Evolutionary conservation across 257 asterid genomes (phyloP).

Genomic region (Ophiorrhiza pumila): DNA sequence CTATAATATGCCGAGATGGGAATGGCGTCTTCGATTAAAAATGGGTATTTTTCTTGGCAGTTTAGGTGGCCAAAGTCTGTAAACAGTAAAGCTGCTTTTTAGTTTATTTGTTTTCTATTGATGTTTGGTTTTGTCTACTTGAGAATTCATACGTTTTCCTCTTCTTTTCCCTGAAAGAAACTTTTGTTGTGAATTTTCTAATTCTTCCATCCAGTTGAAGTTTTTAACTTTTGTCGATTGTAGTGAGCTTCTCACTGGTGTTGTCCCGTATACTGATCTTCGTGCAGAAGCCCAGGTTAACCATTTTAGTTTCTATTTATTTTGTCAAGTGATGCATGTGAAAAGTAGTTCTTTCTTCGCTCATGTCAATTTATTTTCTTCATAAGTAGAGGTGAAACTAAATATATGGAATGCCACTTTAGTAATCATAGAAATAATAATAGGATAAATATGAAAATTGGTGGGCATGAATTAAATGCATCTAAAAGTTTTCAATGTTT

Average conservation of each 20-base stretch:
- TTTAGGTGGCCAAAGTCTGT: background rate
- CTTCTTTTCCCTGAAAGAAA: background rate
- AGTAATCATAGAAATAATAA: too few species aligned
- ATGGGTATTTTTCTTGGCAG: background rate
- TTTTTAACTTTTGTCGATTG: constrained; percentile 14
- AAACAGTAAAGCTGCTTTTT: background rate
- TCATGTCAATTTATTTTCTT: background rate
- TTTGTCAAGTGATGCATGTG: background rate
- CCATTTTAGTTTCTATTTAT: constrained; percentile 1
- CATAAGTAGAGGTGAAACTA: too few species aligned
- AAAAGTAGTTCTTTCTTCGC: background rate
- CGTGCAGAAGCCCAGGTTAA: constrained; percentile 94
- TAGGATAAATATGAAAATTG: too few species aligned
- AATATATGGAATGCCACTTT: too few species aligned
- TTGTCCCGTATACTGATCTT: constrained; percentile 93
- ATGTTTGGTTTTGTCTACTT: background rate
- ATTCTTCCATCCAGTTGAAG: background rate
- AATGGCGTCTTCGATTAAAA: background rate
- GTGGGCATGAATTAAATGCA: too few species aligned
- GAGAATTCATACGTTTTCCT: background rate
- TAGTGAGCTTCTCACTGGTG: constrained; percentile 96
- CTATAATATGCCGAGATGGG: background rate
- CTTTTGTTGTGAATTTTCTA: background rate
- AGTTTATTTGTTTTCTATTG: background rate
- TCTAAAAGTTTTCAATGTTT: too few species aligned